Evolutionary conservation across 768 basidiomycete species (phyloP).

Genomic region (Lentinula boryana): DNA sequence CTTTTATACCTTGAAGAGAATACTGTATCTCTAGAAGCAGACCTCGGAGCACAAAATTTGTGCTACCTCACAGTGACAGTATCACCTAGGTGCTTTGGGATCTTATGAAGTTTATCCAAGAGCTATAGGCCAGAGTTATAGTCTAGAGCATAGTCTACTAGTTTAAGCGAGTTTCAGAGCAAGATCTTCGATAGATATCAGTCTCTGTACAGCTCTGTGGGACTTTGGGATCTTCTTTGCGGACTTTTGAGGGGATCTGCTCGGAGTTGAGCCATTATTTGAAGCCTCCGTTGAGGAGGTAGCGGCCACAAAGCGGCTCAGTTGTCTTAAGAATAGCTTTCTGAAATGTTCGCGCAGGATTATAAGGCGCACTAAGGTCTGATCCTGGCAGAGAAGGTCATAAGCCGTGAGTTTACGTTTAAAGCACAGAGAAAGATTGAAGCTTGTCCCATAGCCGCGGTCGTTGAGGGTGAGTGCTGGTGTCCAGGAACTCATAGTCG

Average conservation of each 20-base stretch:
- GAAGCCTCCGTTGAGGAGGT: not conserved
- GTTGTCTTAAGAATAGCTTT: not conserved
- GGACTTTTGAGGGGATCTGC: not conserved
- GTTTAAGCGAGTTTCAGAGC: not conserved
- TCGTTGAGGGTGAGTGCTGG: not conserved
- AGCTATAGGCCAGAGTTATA: not conserved
- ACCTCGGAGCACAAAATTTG: not conserved
- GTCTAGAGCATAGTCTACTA: not conserved
- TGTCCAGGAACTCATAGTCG: not conserved
- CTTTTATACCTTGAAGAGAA: not conserved
- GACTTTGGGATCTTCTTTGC: not conserved
- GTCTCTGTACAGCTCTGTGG: not conserved
- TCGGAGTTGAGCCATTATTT: not conserved
- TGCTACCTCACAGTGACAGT: no score
- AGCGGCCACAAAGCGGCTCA: not conserved
- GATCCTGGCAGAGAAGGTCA: not conserved
- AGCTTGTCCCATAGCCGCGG: not conserved
- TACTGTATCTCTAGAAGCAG: not conserved
- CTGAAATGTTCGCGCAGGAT: not conserved
- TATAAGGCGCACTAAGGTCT: not conserved
- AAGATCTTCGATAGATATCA: not conserved
- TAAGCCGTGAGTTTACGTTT: not conserved
- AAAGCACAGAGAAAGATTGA: not conserved
- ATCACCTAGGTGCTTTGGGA: not conserved
- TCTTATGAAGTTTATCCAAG: not conserved